A percentile compares a stretch with the other conserved stretches of the same genome.
Conservation (phyloP, 257 asterid genomes). For the Forsythia viridissima region DNA sequence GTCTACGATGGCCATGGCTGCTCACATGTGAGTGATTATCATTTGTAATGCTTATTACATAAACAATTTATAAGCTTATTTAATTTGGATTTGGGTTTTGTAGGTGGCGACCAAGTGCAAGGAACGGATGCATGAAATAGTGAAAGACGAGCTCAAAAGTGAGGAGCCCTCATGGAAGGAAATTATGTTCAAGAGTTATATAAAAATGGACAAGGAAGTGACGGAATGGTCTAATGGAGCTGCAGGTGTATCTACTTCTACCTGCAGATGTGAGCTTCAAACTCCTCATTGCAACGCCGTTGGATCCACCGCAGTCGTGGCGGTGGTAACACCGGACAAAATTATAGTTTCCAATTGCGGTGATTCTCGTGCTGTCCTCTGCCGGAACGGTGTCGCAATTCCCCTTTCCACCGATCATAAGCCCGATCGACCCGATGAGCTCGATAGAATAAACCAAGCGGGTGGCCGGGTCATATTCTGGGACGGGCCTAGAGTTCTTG, state of each 20-base stretch:
- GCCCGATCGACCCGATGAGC: slow-evolving; percentile 60
- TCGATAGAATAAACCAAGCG: slow-evolving; percentile 36
- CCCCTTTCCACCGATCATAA: slow-evolving; percentile 74
- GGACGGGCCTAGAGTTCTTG: slow-evolving; percentile 55
- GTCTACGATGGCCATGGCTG: slow-evolving; percentile 55
- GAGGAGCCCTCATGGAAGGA: slow-evolving; percentile 40
- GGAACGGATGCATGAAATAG: slow-evolving; percentile 57
- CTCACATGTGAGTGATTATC: slow-evolving; percentile 30
- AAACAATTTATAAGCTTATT: too few species aligned
- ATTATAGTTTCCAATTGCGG: slow-evolving; percentile 66
- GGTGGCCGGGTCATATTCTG: slow-evolving; percentile 49
- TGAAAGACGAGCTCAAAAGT: slow-evolving; percentile 45
- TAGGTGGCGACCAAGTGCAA: slow-evolving; percentile 63
- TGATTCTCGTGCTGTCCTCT: slow-evolving; percentile 80
- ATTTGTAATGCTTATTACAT: too few species aligned
- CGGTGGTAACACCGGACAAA: slow-evolving; percentile 52
- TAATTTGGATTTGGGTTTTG: not conserved
- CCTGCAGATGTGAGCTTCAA: slow-evolving; percentile 51
- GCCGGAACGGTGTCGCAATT: slow-evolving; percentile 45
- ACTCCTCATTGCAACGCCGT: slow-evolving; percentile 32
- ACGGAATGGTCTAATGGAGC: slow-evolving; percentile 21
- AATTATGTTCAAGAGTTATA: slow-evolving; percentile 35
- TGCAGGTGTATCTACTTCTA: slow-evolving; percentile 21
- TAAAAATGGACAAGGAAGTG: slow-evolving; percentile 42
- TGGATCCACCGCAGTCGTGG: slow-evolving; percentile 75